Conservation (phyloP, 2,329 filamentous ascomycete species). For the Claviceps paspali region DNA sequence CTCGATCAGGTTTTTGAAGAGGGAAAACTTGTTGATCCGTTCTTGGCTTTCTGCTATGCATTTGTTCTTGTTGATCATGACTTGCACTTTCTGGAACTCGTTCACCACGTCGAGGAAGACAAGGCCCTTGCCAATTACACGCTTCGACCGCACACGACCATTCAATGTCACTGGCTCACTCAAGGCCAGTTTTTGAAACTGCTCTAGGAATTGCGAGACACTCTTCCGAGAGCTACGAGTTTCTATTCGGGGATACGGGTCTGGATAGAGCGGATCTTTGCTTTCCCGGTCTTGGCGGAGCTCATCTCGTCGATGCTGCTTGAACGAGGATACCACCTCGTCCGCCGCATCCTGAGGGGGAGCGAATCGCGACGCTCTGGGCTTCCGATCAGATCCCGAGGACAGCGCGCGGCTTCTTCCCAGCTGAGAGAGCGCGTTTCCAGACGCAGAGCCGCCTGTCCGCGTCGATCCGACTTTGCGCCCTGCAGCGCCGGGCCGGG, state of each 20-base stretch:
- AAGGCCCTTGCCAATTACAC: conserved; percentile 59
- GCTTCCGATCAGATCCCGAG: conserved; percentile 8
- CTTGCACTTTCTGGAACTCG: conserved; percentile 58
- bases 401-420: conserved; percentile 9
- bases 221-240: conserved; percentile 14
- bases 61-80: conserved; percentile 54
- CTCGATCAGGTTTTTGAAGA: conserved; percentile 50
- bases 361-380: conserved; percentile 6
- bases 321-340: conserved; percentile 20
- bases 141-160: conserved; percentile 60
- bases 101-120: conserved; percentile 71
- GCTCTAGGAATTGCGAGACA: conserved; percentile 20
- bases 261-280: conserved; percentile 19
- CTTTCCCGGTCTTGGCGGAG: conserved; percentile 18
- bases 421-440: not conserved
- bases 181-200: conserved; percentile 12
- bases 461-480: not conserved
- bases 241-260: conserved; percentile 21
- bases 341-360: conserved; percentile 9
- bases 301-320: conserved; percentile 19
- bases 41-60: conserved; percentile 20
- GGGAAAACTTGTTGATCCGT: conserved; percentile 32
- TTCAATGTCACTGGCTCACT: conserved; percentile 17
- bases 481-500: conserved; percentile 1
- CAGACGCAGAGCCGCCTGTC: conserved; percentile 1